Conservation (phyloP, 2,329 filamentous ascomycete species). For the Sphaerostilbella broomeana region DNA sequence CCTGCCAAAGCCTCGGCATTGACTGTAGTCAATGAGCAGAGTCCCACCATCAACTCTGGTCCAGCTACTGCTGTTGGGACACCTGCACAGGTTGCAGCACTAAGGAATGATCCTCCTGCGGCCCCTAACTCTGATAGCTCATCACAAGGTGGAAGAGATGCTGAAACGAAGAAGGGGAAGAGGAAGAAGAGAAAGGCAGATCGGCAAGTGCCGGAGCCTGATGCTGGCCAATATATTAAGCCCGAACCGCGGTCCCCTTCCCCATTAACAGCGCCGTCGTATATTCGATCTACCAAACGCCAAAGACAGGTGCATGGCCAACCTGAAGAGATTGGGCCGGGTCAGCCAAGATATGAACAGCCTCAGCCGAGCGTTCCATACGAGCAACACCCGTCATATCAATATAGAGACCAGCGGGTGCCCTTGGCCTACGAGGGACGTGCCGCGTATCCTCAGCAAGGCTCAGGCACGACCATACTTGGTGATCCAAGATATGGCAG, state of each 20-base stretch:
- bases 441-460: slow-evolving; percentile 19
- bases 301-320: slow-evolving; percentile 42
- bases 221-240: slow-evolving; percentile 52
- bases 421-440: slow-evolving; percentile 29
- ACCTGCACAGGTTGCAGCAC: slow-evolving; percentile 49
- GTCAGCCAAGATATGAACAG: slow-evolving; percentile 38
- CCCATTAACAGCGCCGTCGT: slow-evolving; percentile 47
- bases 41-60: background rate
- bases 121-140: slow-evolving; percentile 56
- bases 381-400: slow-evolving; percentile 27
- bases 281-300: slow-evolving; percentile 50
- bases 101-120: slow-evolving; percentile 44
- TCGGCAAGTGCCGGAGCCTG: slow-evolving; percentile 39
- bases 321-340: slow-evolving; percentile 22
- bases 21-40: slow-evolving; percentile 38
- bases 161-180: slow-evolving; percentile 44
- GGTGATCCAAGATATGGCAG: slow-evolving; percentile 26
- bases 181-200: slow-evolving; percentile 50
- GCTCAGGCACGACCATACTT: slow-evolving; percentile 21
- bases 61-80: slow-evolving; percentile 19
- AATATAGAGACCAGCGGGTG: slow-evolving; percentile 25
- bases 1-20: slow-evolving; percentile 62
- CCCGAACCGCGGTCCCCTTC: slow-evolving; percentile 59
- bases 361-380: slow-evolving; percentile 30
- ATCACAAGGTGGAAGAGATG: slow-evolving; percentile 42